Conservation (phyloP, 179 eudicot genomes). For the Patellifolia procumbens region DNA sequence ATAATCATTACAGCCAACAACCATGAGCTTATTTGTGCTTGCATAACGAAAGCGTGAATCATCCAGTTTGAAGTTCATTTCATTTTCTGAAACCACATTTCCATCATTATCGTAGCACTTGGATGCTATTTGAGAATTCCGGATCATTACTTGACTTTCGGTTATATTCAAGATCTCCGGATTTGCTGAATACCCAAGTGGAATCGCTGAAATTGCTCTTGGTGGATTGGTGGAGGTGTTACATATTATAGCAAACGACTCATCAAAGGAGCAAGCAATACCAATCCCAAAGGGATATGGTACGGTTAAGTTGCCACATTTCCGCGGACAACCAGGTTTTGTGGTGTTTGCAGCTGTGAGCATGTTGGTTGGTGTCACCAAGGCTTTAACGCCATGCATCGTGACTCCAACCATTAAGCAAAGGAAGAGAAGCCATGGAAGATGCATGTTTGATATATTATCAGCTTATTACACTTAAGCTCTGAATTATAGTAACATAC, state of each 20-base stretch:
- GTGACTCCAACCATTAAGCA: neutral
- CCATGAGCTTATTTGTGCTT: slow-evolving; percentile 40
- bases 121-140: slow-evolving; percentile 31
- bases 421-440: neutral
- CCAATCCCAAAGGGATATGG: slow-evolving; percentile 42
- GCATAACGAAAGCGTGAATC: slow-evolving; percentile 43
- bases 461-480: too few relatives aligned
- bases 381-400: neutral
- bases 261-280: slow-evolving; percentile 4
- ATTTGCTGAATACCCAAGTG: slow-evolving; percentile 6
- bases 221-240: slow-evolving; percentile 30
- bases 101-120: slow-evolving; percentile 41
- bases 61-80: slow-evolving; percentile 1
- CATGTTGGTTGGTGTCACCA: slow-evolving; percentile 2
- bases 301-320: slow-evolving; percentile 32
- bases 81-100: neutral
- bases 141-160: slow-evolving; percentile 37
- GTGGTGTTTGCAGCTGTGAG: slow-evolving; percentile 10
- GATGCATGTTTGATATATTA: neutral
- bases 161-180: slow-evolving; percentile 38
- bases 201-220: slow-evolving; percentile 29
- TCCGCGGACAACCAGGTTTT: slow-evolving; percentile 27
- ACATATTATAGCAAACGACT: slow-evolving; percentile 14
- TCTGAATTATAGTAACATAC: too few relatives aligned
- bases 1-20: slow-evolving; percentile 56